Evolutionary conservation across 2,329 filamentous ascomycete genomes (phyloP).

Genomic region (Plectosphaerella sp.): DNA sequence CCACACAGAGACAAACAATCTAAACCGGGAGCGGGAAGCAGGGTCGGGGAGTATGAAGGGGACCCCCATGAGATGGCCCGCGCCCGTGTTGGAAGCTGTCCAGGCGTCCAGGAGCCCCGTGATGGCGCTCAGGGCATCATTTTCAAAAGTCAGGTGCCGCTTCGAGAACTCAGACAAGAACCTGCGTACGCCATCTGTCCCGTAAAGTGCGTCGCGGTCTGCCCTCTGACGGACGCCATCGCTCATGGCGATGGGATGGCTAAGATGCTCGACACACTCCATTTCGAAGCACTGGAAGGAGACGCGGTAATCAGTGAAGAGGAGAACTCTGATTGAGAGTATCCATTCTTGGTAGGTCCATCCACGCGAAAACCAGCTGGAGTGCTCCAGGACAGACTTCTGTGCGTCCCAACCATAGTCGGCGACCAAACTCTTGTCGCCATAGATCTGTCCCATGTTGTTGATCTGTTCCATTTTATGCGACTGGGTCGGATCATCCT

Average conservation of each 20-base stretch:
- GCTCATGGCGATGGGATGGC: neutral
- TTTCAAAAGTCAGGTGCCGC: neutral
- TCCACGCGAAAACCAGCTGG: slow-evolving; percentile 28
- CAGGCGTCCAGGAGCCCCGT: neutral
- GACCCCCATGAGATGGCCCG: neutral
- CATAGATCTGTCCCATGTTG: slow-evolving; percentile 24
- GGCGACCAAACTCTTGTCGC: slow-evolving; percentile 9
- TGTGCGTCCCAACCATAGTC: neutral
- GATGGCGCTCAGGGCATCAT: neutral
- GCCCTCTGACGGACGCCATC: neutral
- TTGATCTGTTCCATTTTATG: slow-evolving; percentile 30
- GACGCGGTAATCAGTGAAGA: slow-evolving; percentile 32
- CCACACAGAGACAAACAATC: neutral
- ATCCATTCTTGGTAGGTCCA: slow-evolving; percentile 36
- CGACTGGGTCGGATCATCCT: slow-evolving; percentile 13
- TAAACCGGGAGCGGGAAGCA: neutral
- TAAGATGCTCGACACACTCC: slow-evolving; percentile 26
- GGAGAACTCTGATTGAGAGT: slow-evolving; percentile 27
- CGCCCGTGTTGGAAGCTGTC: neutral
- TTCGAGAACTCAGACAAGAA: neutral
- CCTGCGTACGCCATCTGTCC: neutral
- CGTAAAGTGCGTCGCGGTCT: neutral
- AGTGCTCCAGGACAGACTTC: slow-evolving; percentile 18
- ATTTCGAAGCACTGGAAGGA: slow-evolving; percentile 35
- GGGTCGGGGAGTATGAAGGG: neutral